Conservation (phyloP, 2,329 filamentous ascomycete genomes). For the Trichoderma sp. region DNA sequence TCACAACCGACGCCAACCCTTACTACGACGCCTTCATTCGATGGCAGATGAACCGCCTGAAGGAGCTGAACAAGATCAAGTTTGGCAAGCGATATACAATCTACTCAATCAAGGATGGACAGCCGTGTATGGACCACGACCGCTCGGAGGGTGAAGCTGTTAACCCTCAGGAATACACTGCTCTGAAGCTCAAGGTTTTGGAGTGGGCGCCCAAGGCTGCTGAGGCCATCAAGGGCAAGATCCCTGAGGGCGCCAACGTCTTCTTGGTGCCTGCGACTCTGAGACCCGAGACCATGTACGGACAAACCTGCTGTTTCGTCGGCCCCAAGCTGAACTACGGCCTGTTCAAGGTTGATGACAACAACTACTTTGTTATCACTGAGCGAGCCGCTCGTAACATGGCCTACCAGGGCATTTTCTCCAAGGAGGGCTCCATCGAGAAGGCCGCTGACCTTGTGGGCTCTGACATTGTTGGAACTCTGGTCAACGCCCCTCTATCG, state of each 20-base stretch:
- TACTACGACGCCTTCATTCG: constrained; percentile 95
- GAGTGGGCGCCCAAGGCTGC: constrained; percentile 82
- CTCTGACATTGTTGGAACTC: constrained; percentile 80
- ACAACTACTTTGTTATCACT: constrained; percentile 82
- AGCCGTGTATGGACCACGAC: constrained; percentile 53
- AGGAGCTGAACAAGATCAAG: constrained; percentile 88
- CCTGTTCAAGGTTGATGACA: constrained; percentile 75
- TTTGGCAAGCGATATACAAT: constrained; percentile 93
- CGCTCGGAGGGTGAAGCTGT: constrained; percentile 50
- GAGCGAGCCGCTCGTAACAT: constrained; percentile 91
- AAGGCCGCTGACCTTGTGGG: constrained; percentile 76
- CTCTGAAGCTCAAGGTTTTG: constrained; percentile 84
- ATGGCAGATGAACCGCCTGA: constrained; percentile 96
- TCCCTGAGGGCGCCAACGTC: constrained; percentile 76
- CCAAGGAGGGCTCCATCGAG: constrained; percentile 72
- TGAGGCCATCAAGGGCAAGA: constrained; percentile 71
- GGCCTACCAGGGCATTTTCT: constrained; percentile 88
- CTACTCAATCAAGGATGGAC: constrained; percentile 59
- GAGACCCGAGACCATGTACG: constrained; percentile 97
- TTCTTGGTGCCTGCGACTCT: constrained; percentile 92
- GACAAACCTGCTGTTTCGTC: constrained; percentile 94
- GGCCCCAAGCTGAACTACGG: constrained; percentile 88
- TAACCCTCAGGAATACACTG: constrained; percentile 88
- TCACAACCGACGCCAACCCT: constrained; percentile 94
- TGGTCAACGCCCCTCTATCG: constrained; percentile 86